Conservation (phyloP, 805 yeast genomes). For the Jamesozyma lodderae region DNA sequence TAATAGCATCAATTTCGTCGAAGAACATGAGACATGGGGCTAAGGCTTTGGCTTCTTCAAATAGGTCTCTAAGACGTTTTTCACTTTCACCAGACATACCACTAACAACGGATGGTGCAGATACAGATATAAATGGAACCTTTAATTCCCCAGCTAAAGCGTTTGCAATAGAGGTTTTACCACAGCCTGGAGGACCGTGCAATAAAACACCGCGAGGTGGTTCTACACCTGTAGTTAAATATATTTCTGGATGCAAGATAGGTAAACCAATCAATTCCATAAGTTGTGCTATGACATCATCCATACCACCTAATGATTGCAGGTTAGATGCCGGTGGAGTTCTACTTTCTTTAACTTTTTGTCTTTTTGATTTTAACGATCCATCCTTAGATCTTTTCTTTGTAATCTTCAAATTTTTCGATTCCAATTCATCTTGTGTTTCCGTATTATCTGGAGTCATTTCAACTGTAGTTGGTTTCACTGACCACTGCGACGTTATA, state of each 20-base stretch:
- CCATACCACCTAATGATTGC: constrained; percentile 82
- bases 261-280: constrained; percentile 91
- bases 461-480: constrained; percentile 9
- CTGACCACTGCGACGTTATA: constrained; percentile 63
- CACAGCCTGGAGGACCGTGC: constrained; percentile 99
- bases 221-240: constrained; percentile 77
- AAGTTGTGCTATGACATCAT: constrained; percentile 70
- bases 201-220: constrained; percentile 89
- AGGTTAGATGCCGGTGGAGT: constrained; percentile 62
- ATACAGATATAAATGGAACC: constrained; percentile 82
- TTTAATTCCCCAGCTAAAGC: constrained; percentile 92
- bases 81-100: constrained; percentile 99
- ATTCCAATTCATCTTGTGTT: constrained; percentile 14
- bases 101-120: constrained; percentile 93
- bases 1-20: constrained; percentile 96
- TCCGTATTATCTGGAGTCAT: constrained; percentile 1
- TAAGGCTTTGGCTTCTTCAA: constrained; percentile 79
- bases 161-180: constrained; percentile 92
- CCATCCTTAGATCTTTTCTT: constrained; percentile 47
- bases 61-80: constrained; percentile 83
- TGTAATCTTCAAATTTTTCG: too few relatives aligned
- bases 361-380: constrained; percentile 31
- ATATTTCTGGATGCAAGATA: constrained; percentile 87
- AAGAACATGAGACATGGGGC: constrained; percentile 93
- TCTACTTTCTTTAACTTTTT: constrained; percentile 44